Evolutionary conservation across 768 basidiomycete genomes (phyloP), one percentile per base, ranked within the genome.

Genomic region (Rhizopogon roseolus): DNA sequence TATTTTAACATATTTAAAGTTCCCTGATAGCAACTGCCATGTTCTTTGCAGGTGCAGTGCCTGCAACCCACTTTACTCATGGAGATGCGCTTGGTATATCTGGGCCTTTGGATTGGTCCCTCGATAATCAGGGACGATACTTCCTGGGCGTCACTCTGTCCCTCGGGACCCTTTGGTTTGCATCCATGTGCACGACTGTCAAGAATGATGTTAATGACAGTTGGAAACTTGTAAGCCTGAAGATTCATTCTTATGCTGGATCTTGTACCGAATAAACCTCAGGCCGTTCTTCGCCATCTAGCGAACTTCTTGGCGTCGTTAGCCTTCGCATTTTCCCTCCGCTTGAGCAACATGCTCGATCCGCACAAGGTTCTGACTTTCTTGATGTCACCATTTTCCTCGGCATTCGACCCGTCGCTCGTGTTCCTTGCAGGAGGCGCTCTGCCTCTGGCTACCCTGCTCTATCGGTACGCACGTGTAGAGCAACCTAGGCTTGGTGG

Each of bases 351-450:
- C 55, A 73, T 85, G 48, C 76, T 72, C 49, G 76, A 81, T 54
- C 67, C 78, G 10, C 59, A 62, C 14, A 75, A 76, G 44, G 79
- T 85, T 37, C 59, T 81, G 27, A 71, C 73, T 1, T 85, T 84
- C 65, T 71, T 84, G 17, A 60, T 78, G 29, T 71, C 82, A 22
- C 81, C 81, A 6, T 67, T 74, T 43, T 73, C 76, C 54, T 56
- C 58, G 13, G 73, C 76, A 22, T 85, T 83, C 63, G 81, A 86
- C 56, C 76, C 80, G 4, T 81, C 82, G 0, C 73, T 86, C 41
- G 72, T 69, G 19, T 81, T 77, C 59, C 71, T 84, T 37, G 81
- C 83, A 8, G 62, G 69, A 4, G 78, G 81, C 34, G 81, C 78
- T 1, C 58, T 84, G n/a, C 78, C 81, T 2, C 60, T 77, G 5